Evolutionary conservation across 2,329 filamentous ascomycete genomes (phyloP).

Genomic region (Hortaea werneckii): DNA sequence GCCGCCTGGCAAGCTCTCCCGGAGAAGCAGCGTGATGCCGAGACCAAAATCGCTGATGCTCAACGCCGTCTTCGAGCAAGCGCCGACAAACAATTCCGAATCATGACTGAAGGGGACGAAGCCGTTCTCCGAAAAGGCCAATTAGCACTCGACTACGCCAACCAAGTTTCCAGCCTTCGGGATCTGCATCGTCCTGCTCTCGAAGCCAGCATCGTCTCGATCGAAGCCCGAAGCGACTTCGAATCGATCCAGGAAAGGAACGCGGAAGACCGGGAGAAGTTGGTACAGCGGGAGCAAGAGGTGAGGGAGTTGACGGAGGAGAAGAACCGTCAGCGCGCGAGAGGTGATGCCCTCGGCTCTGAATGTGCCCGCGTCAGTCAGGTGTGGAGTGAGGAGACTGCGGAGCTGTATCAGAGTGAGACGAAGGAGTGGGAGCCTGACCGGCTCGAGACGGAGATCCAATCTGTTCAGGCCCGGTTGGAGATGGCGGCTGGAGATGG

Average conservation of each 20-base stretch:
- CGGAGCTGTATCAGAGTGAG: slow-evolving; percentile 16
- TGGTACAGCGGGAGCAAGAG: slow-evolving; percentile 39
- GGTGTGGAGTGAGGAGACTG: slow-evolving; percentile 13
- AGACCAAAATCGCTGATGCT: slow-evolving; percentile 36
- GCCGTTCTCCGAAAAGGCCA: slow-evolving; percentile 25
- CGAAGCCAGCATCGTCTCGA: slow-evolving; percentile 57
- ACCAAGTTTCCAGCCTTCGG: slow-evolving; percentile 53
- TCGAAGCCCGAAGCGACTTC: slow-evolving; percentile 78
- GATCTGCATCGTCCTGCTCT: slow-evolving; percentile 53
- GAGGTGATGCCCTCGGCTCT: slow-evolving; percentile 9
- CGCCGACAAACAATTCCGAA: slow-evolving; percentile 39
- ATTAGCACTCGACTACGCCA: slow-evolving; percentile 44
- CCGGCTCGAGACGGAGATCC: slow-evolving; percentile 62
- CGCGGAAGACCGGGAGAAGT: slow-evolving; percentile 43
- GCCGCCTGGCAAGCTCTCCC: slow-evolving; percentile 59
- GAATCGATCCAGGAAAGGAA: slow-evolving; percentile 59
- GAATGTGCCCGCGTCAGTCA: slow-evolving; percentile 12
- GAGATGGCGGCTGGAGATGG: slow-evolving; percentile 54
- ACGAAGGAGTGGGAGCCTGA: slow-evolving; percentile 38
- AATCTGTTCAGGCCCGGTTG: slow-evolving; percentile 62
- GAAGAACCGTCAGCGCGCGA: slow-evolving; percentile 1
- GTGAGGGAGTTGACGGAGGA: slow-evolving; percentile 27
- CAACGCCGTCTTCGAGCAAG: slow-evolving; percentile 32
- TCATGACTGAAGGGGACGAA: slow-evolving; percentile 32
- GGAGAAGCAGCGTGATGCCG: slow-evolving; percentile 53